Percentiles rank a stretch among this genome's conserved stretches.
phyloP scores from a whole-genome alignment of 2,329 filamentous ascomycete genomes.

The Colletotrichum godetiae region DNA sequence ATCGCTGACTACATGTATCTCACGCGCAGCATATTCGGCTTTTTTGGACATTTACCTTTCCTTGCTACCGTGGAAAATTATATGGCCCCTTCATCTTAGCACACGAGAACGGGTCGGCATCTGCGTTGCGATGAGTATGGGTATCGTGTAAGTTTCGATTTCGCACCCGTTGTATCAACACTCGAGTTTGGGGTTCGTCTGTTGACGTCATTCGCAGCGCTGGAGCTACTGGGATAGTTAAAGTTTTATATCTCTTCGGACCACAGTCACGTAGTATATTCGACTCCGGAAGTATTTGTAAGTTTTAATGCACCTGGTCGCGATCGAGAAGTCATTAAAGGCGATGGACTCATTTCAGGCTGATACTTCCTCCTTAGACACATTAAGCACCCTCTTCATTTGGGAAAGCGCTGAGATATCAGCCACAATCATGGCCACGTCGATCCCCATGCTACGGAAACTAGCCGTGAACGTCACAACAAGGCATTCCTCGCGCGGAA shows the following conservation, averaged over 20 bases:
- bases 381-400: background rate
- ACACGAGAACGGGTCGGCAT: background rate
- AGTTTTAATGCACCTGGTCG: background rate
- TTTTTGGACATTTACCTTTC: background rate
- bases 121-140: background rate
- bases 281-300: background rate
- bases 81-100: background rate
- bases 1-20: background rate
- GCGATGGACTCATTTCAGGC: background rate
- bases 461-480: background rate
- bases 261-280: background rate
- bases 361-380: background rate
- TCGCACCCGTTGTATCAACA: too few species aligned
- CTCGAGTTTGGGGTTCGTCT: accelerated
- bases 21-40: background rate
- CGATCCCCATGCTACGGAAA: background rate
- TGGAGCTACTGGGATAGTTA: background rate
- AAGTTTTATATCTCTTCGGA: background rate
- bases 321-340: accelerated
- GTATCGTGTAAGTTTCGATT: background rate
- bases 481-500: background rate
- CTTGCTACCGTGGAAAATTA: background rate
- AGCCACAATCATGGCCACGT: background rate
- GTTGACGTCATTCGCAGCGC: background rate
- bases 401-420: background rate